Percentiles rank a stretch among this genome's conserved stretches.
Evolutionary conservation across 345 rosid genomes (phyloP).

Genomic region (Aurinia saxatilis): DNA sequence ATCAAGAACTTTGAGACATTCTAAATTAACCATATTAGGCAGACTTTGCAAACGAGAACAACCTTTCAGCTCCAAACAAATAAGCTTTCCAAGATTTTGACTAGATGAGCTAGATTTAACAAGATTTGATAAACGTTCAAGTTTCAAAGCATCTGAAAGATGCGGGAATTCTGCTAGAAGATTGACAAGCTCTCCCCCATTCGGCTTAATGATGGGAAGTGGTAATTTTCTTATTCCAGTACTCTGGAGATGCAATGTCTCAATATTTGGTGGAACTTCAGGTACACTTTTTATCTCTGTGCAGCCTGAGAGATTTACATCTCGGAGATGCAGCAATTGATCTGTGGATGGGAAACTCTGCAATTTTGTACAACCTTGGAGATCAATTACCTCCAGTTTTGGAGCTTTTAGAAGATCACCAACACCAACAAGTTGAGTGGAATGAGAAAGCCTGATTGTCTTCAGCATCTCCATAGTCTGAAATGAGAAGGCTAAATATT

Average conservation of each 20-base stretch:
- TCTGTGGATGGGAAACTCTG: background rate
- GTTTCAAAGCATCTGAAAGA: background rate
- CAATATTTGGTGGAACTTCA: background rate
- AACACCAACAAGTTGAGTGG: background rate
- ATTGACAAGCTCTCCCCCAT: background rate
- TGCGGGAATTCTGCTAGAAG: background rate
- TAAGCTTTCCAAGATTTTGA: constrained; percentile 1
- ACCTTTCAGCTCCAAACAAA: background rate
- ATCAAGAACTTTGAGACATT: background rate
- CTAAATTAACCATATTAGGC: background rate
- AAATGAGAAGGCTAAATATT: background rate
- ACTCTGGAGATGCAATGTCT: background rate
- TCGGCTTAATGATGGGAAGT: background rate
- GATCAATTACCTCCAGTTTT: constrained; percentile 2
- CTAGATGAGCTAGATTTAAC: background rate
- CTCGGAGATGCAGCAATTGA: background rate
- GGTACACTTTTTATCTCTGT: background rate
- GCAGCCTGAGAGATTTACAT: constrained; percentile 7
- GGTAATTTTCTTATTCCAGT: background rate
- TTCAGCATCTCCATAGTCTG: background rate
- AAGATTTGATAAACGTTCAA: background rate
- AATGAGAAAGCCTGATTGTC: background rate
- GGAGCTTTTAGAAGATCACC: background rate
- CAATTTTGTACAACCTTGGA: background rate
- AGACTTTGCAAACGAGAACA: background rate